phyloP scores from a whole-genome alignment of 2,329 filamentous ascomycete species.

The Fusarium heterosporum region DNA sequence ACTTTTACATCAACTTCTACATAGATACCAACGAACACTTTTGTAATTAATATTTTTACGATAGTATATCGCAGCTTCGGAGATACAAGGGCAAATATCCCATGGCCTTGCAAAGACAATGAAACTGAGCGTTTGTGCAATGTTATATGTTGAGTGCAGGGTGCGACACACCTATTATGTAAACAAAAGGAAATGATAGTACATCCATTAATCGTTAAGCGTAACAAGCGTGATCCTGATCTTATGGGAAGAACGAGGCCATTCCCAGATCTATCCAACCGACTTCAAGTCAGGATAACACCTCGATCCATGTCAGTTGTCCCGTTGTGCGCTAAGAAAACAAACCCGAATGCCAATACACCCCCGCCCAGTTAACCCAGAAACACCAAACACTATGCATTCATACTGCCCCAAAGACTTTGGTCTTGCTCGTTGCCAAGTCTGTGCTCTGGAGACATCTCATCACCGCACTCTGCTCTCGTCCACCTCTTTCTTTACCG shows the following conservation, averaged over 20 bases:
- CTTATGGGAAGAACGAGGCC: neutral
- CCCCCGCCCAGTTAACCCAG: neutral
- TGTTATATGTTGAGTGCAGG: neutral
- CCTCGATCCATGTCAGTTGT: constrained; percentile 8
- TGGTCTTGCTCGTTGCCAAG: neutral
- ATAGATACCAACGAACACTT: too few species aligned
- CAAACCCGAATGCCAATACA: constrained; percentile 11
- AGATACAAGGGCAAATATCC: too few species aligned
- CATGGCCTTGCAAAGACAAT: too few species aligned
- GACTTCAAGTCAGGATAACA: constrained; percentile 15
- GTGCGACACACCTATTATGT: neutral
- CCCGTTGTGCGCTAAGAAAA: neutral
- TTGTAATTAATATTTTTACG: too few species aligned
- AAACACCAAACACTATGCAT: constrained; percentile 28
- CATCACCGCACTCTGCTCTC: constrained; percentile 7
- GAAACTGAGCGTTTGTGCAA: too few species aligned
- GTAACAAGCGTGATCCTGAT: constrained; percentile 1
- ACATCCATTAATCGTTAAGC: neutral
- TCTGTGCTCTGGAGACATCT: neutral
- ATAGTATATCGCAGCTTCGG: too few species aligned
- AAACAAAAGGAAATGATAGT: neutral
- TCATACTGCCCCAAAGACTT: neutral
- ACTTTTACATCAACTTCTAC: too few species aligned
- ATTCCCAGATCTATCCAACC: constrained; percentile 1
- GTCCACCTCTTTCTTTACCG: constrained; percentile 23